phyloP scores from a whole-genome alignment of 2,329 filamentous ascomycete genomes.

The Monosporascus sp. region DNA sequence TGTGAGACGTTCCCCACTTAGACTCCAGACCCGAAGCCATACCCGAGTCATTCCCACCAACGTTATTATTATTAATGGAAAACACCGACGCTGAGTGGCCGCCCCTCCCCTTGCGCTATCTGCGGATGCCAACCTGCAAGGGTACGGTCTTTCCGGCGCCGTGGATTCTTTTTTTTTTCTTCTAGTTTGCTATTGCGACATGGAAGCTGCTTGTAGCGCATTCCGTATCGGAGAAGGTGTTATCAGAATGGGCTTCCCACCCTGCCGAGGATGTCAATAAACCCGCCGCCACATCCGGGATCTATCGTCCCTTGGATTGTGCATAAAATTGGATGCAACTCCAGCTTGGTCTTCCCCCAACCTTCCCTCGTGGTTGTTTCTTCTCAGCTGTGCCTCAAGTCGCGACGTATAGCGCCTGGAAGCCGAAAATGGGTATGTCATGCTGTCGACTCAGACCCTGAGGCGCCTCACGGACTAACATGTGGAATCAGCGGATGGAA shows the following conservation, averaged over 20 bases:
- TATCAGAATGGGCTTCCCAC: not conserved
- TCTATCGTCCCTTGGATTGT: not conserved
- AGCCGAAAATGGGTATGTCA: not conserved
- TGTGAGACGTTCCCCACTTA: not conserved
- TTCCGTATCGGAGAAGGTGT: not conserved
- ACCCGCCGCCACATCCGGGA: not conserved
- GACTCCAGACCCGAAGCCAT: not conserved
- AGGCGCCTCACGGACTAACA: not conserved
- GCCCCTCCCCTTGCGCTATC: not conserved
- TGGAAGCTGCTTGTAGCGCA: not conserved
- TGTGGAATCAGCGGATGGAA: slow-evolving; percentile 6
- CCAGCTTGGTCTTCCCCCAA: not conserved
- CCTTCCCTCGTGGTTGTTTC: not conserved
- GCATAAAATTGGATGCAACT: not conserved
- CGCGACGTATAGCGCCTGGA: not conserved
- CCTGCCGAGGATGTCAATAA: not conserved
- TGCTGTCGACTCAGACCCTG: not conserved
- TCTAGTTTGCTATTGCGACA: not conserved
- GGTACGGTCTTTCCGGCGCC: not conserved
- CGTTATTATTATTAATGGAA: not conserved
- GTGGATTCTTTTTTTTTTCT: not conserved
- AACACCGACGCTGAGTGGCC: not conserved
- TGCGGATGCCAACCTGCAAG: not conserved
- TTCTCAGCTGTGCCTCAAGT: not conserved
- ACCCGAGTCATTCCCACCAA: not conserved